phyloP scores from a whole-genome alignment of 2,329 filamentous ascomycete species.

The Metarhizium brunneum region DNA sequence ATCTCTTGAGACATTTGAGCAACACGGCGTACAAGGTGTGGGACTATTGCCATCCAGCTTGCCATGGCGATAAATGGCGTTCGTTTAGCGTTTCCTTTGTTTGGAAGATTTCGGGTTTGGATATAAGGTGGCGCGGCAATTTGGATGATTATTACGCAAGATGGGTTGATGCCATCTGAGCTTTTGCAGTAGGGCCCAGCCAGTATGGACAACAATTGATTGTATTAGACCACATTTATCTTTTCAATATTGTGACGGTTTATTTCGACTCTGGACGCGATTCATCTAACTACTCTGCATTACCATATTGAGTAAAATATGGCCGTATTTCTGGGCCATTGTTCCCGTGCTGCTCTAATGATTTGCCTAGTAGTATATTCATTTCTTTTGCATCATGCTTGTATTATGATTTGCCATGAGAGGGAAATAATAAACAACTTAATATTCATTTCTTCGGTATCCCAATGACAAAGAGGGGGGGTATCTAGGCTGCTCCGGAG shows the following conservation, averaged over 20 bases:
- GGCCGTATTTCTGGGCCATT: too few relatives aligned
- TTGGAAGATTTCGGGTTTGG: background rate
- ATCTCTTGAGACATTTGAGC: background rate
- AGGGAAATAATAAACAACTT: too few relatives aligned
- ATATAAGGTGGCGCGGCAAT: background rate
- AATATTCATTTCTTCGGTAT: background rate
- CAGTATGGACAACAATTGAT: slow-evolving; percentile 3
- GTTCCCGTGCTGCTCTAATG: background rate
- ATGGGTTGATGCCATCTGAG: background rate
- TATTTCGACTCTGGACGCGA: too few relatives aligned
- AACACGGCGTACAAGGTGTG: background rate
- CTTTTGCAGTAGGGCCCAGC: background rate
- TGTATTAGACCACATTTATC: background rate
- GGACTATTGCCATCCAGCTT: background rate
- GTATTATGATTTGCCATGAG: too few relatives aligned
- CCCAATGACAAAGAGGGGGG: too few relatives aligned
- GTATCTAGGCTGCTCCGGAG: too few relatives aligned
- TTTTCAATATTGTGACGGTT: too few relatives aligned
- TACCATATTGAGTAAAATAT: too few relatives aligned
- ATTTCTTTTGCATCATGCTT: background rate
- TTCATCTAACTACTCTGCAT: background rate
- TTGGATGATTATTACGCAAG: background rate
- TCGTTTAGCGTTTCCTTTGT: background rate
- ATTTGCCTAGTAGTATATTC: background rate
- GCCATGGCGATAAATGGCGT: slow-evolving; percentile 5